Evolutionary conservation across 2,329 filamentous ascomycete species (phyloP), one percentile per base, ranked within the genome.

Genomic region (Orbilia brochopaga): DNA sequence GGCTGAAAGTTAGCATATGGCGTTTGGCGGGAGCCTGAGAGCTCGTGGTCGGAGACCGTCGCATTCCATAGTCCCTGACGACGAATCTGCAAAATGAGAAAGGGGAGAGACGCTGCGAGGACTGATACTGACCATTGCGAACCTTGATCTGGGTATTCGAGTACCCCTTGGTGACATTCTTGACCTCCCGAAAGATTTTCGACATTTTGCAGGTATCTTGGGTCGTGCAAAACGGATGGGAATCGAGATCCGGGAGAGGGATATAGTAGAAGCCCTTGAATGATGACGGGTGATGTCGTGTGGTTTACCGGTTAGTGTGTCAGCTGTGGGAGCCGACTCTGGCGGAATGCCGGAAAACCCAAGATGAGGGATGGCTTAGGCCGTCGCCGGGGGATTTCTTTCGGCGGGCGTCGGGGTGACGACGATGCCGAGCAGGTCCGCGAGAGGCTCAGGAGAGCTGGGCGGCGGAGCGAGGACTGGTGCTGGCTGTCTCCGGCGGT

Each of bases 121-220:
- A 30, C 23, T 21, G 21, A 58, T 21, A 81, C 87, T 75, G 83
- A 96, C 92, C 92, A 90, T 96, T 93, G 83, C 92, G 88, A 81
- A 99, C 94, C 84, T 97, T 97, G 80, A 97, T 91, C 84, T 99
- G 93, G 78, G 95, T 91, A 75, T 86, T 88, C 37, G 93, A 97
- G 80, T 99, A 99, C 77, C 94, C 94, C 83, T 97, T 99, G 80
- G 94, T 97, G 81, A 99, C 93, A 84, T 97, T 99, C 84, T 97
- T 97, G 78, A 97, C 92, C 80, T 91, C 96, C 81, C 94, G 87
- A 79, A 97, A 91, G 80, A 97, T 92, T 83, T 95, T 95, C 70
- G 93, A 97, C 94, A 99, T 99, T 56, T 55, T 42, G 15, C 17
- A 21, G 93, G 97, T 94, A 99, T 99, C 42, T 60, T 42, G 15